Conservation (phyloP, 1,284 basidiomycete species). For the Ceratobasidium sp. region DNA sequence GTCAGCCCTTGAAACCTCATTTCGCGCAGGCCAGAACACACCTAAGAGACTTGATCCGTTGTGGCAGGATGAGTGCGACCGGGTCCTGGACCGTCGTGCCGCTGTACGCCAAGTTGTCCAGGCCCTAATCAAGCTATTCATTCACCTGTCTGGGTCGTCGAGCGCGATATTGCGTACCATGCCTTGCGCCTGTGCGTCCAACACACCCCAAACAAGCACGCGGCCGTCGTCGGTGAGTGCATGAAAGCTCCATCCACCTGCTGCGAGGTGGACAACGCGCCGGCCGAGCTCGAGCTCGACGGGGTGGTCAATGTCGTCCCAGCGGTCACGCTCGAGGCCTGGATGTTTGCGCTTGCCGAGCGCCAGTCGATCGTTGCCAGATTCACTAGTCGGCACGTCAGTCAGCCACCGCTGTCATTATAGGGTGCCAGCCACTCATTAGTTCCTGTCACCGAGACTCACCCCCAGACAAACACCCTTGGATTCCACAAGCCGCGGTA, state of each 20-base stretch:
- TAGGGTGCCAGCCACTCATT: background rate
- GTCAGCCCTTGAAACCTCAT: conserved; percentile 5
- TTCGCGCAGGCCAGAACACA: conserved; percentile 47
- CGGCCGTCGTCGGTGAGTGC: conserved; percentile 78
- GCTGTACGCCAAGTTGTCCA: conserved; percentile 36
- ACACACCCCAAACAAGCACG: conserved; percentile 84
- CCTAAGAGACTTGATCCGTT: conserved; percentile 45
- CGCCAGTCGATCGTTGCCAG: conserved; percentile 70
- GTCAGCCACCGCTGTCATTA: conserved; percentile 11
- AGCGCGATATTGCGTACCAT: background rate
- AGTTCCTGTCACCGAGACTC: conserved; percentile 51
- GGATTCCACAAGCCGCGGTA: conserved; percentile 73
- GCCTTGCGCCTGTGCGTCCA: conserved; percentile 10
- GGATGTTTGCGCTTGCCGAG: conserved; percentile 52
- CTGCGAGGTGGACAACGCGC: conserved; percentile 77
- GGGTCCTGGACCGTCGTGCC: conserved; percentile 38
- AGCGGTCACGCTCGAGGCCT: conserved; percentile 52
- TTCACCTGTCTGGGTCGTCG: background rate
- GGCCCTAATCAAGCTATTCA: conserved; percentile 8
- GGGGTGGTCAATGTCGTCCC: conserved; percentile 69
- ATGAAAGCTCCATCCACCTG: conserved; percentile 87
- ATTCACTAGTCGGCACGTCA: conserved; percentile 59
- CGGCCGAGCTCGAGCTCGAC: conserved; percentile 65
- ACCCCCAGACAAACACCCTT: conserved; percentile 85
- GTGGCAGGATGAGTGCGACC: conserved; percentile 27